phyloP scores from a whole-genome alignment of 306 rosid genomes.

The Pterocarpus macrocarpus region DNA sequence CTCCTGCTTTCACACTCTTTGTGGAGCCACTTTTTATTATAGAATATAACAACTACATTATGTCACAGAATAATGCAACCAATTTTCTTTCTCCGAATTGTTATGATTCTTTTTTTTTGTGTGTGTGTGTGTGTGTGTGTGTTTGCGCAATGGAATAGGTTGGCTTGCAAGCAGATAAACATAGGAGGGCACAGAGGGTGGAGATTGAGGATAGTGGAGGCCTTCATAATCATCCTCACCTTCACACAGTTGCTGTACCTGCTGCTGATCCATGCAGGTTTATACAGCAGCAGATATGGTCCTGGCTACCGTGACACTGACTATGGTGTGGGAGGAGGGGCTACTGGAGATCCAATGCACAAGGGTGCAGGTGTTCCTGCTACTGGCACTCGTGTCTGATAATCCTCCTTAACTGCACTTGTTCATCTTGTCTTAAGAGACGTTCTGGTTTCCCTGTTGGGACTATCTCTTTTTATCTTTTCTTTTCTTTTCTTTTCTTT shows the following conservation, averaged over 20 bases:
- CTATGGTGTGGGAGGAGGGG: constrained; percentile 58
- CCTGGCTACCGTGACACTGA: constrained; percentile 82
- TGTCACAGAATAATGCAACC: too few relatives aligned
- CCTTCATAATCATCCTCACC: constrained; percentile 72
- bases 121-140: too few relatives aligned
- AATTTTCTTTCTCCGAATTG: too few relatives aligned
- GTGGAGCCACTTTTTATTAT: too few relatives aligned
- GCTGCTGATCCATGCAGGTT: constrained; percentile 78
- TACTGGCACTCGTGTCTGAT: constrained; percentile 56
- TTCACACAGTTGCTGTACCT: constrained; percentile 79
- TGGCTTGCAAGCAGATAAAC: constrained; percentile 86
- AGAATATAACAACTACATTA: too few relatives aligned
- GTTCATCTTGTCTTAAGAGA: not conserved
- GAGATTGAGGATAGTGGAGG: constrained; percentile 83
- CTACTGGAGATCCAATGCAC: constrained; percentile 61
- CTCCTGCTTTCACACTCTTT: not conserved
- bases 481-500: too few relatives aligned
- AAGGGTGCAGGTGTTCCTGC: constrained; percentile 58
- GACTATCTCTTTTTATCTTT: not conserved
- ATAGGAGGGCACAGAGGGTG: constrained; percentile 92
- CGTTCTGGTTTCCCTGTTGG: constrained; percentile 18
- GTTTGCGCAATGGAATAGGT: constrained; percentile 36
- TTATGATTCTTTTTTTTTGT: too few relatives aligned
- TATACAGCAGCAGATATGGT: constrained; percentile 83
- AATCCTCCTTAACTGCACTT: not conserved